Base-by-base conservation (phyloP, 2,329 filamentous ascomycete species). In the Phialophora tarda region DNA sequence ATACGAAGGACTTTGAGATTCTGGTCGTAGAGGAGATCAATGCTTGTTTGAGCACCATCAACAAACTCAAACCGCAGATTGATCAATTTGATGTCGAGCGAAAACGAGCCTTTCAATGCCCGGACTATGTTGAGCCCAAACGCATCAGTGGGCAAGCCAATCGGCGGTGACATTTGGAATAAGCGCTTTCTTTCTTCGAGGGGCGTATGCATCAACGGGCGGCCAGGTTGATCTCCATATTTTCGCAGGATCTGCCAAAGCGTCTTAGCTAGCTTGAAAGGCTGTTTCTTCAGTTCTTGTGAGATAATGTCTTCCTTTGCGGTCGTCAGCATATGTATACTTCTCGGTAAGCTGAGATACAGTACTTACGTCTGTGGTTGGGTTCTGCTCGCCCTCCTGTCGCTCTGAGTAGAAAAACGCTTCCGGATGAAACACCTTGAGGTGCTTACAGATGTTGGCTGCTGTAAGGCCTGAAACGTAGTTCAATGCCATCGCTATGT, bases 61-160 rank as follows among this genome's bases (percentile, higher is more conserved):
- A 74, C 73, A 17, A 65, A 54, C 11, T 63, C 34, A 12, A 75
- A 3, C 5, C 51, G 44, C 1, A 74, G 50, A 26, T 64, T 2
- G 26, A 47, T 30, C 3, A 72, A 69, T 47, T 48, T 65, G 30
- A 1, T 6, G 55, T 74, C 55, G 11, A 73, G 11, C 3, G 68
- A 53, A 10, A 76, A 62, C 2, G 71, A 68, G 32, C 73, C 66
- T 3, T 23, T 62, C 12, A 75, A 53, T 7, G 63, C 58, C 44
- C 69, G 51, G 4, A 66, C 28, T 4, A 75, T 26, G 1, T 53
- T 68, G 1, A 17, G 5, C 47, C 66, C 64, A 60, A 74, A 76
- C 4, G 62, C 0, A 7, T 68, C 66, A 1, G 65, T 30, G 26
- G 32, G 24, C 1, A 30, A n/a, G 4, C 57, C 26, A 10, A 67